phyloP scores from a whole-genome alignment of 73 alveolate genomes.

The Uronychia setigera region DNA sequence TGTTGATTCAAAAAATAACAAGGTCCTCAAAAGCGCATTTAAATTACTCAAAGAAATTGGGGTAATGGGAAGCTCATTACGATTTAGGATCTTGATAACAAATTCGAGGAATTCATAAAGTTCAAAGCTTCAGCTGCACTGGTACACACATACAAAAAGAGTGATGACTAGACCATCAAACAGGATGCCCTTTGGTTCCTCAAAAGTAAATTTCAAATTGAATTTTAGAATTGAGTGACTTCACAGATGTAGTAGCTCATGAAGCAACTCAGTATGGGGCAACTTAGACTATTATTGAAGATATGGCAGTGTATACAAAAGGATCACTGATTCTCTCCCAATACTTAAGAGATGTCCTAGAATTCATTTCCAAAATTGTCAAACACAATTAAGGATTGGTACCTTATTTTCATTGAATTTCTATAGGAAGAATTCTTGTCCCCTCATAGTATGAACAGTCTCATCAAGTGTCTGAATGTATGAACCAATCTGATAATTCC shows the following conservation, averaged over 20 bases:
- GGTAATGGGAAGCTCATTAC: background rate
- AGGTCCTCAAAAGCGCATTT: constrained; percentile 32
- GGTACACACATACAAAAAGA: constrained; percentile 28
- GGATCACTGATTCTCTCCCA: constrained; percentile 42
- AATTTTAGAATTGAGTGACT: constrained; percentile 32
- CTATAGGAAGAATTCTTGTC: constrained; percentile 44
- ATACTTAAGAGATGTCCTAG: constrained; percentile 41
- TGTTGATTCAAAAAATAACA: constrained; percentile 26
- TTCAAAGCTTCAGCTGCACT: constrained; percentile 38
- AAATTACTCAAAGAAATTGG: constrained; percentile 47
- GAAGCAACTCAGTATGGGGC: constrained; percentile 58
- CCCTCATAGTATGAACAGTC: constrained; percentile 43
- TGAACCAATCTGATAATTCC: background rate
- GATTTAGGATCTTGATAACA: constrained; percentile 42
- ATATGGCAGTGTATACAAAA: constrained; percentile 45
- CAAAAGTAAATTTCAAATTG: constrained; percentile 6
- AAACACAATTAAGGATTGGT: constrained; percentile 42
- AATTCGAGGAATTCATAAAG: constrained; percentile 32
- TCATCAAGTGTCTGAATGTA: constrained; percentile 51
- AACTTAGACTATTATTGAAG: constrained; percentile 43
- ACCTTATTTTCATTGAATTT: background rate
- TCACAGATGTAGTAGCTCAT: constrained; percentile 29
- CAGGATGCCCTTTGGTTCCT: constrained; percentile 42
- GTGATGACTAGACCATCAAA: constrained; percentile 28
- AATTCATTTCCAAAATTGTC: constrained; percentile 50